Evolutionary conservation across 2,329 filamentous ascomycete species (phyloP), one percentile per base, ranked within the genome.

Genomic region (Pestalotiopsis sp.): DNA sequence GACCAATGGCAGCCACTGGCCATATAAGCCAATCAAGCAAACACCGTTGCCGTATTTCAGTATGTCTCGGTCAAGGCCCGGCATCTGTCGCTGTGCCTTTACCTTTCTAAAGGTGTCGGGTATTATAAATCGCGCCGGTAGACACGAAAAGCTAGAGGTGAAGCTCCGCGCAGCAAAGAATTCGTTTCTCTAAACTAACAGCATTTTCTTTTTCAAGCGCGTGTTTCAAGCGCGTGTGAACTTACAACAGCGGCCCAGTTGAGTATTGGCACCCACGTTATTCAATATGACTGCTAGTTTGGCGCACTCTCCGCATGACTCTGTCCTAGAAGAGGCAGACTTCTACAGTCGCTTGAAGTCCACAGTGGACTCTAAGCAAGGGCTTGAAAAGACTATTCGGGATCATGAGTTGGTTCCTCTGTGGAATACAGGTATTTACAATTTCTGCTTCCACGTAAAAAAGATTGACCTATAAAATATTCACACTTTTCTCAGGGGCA

Each of bases 351-450:
- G 41, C 20, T 31, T 63, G 12, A 38, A 63, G 36, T 63, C 36
- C n/a, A 31, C 31, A 6, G 36, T 63, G 4, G 20, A 63, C 31
- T 38, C 31, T 2, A 63, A 63, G 61, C 27, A 25, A 39, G 36
- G 61, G 12, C 36, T 63, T 12, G 61, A 63, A 31, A 38, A 39
- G 61, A 36, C 31, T 13, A 63, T 63, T 31, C 27, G 61, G 13
- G 36, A 63, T 11, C 31, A 63, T 38, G 61, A 63, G 61, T 45
- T 59, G 27, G 57, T 59, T 17, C 57, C 57, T 14, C 17, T 59
- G 13, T 59, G 57, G 57, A 63, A 63, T 31, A 63, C 31, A 9
- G 61, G 61, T 63, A 63, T 63, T 27, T 61, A 31, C 31, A 36
- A 36, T 36, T 45, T 4, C 38, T 14, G 20, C 11, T 14, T 2